A percentile compares a stretch with the other conserved stretches of the same genome.
Conservation (phyloP, 257 asterid genomes). For the Solanum chaucha region DNA sequence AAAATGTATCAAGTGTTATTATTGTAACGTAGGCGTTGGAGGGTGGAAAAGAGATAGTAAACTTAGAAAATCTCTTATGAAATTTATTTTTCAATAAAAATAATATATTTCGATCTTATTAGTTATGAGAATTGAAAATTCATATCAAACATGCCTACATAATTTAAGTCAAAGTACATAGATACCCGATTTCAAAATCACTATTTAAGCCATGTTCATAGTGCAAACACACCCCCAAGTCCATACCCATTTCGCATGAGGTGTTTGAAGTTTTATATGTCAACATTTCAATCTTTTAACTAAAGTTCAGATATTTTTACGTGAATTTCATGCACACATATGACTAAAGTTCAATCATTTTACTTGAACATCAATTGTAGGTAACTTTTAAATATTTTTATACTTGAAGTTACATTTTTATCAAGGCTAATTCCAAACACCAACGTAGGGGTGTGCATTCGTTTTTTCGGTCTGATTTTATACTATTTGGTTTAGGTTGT, state of each 20-base stretch:
- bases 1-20: neutral
- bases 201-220: neutral
- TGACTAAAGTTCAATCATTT: neutral
- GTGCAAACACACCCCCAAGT: neutral
- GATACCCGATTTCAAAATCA: neutral
- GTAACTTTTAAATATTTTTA: neutral
- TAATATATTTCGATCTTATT: neutral
- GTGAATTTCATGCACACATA: neutral
- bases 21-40: neutral
- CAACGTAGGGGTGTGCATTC: neutral
- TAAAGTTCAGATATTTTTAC: neutral
- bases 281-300: too few relatives aligned
- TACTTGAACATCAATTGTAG: neutral
- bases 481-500: too few relatives aligned
- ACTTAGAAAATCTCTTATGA: neutral
- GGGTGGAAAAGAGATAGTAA: neutral
- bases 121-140: neutral
- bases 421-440: neutral
- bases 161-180: neutral
- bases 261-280: neutral
- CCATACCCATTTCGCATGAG: rapidly evolving
- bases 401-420: neutral
- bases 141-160: neutral
- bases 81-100: neutral
- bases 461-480: too few relatives aligned